Base-by-base conservation (phyloP, 306 rosid genomes). In the Trifolium fragiferum region DNA sequence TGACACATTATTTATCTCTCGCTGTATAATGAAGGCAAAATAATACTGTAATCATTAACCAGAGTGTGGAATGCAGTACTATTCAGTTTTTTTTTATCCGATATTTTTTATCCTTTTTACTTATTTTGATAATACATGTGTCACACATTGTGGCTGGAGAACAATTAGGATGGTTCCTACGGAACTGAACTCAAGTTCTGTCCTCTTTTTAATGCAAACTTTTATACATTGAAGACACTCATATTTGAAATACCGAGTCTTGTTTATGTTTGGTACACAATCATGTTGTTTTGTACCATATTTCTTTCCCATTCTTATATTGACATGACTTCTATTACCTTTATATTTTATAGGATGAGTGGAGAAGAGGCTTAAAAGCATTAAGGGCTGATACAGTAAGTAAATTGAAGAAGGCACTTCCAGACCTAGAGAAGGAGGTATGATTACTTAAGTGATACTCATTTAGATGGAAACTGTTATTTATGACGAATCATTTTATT, bases 351-450 rank as follows among this genome's bases (percentile, higher is more conserved):
- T 75, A 95, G 99, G 98, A 95, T 74, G 99, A 95, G 82, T 95
- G 99, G 99, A 88, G 97, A 41, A 86, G 86, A 86, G 99, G 96
- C 82, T 88, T 95, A 75, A 95, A 90, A 86, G 88, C 96, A 57
- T 68, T 86, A 60, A 87, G 97, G 89, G 99, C 80, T 23, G 97
- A 92, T 82, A 89, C 95, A 65, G 81, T 92, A 25, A 87, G 86
- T 79, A 92, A 89, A 86, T 81, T 95, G 82, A 95, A 85, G 87
- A 95, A 95, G 86, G 91, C 93, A 54, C 96, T 95, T 33, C 90
- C 96, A 25, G 98, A 95, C 75, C 82, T 95, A 63, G 99, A 92
- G 86, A 92, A 90, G 80, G 99, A 95, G 98, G 98, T 95, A 84
- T 21, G 63, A 38, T 83, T 40, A 53, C 66, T 58, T 43, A 63